These are phyloP conservation scores for Dacryopinax primogenitus DNA, from an alignment of 768 basidiomycete genomes.

Conservation along the genomic window DNA sequence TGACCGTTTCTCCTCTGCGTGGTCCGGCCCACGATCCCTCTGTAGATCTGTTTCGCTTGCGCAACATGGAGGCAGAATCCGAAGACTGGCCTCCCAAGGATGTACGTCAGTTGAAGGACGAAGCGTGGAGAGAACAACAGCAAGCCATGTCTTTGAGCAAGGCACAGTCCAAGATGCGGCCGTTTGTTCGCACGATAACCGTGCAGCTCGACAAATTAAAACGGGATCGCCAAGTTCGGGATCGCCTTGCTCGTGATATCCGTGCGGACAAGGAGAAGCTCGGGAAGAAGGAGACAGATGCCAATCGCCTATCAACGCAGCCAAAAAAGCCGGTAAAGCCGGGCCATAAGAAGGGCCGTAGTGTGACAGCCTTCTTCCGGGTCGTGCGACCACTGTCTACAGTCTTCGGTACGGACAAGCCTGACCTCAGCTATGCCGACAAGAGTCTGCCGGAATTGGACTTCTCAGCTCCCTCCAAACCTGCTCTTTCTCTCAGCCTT, in stretches of 20 bases:
- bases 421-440: neutral
- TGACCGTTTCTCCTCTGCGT: slow-evolving; percentile 36
- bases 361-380: slow-evolving; percentile 67
- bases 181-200: slow-evolving; percentile 49
- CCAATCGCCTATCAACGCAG: slow-evolving; percentile 55
- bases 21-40: slow-evolving; percentile 20
- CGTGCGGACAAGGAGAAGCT: slow-evolving; percentile 56
- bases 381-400: slow-evolving; percentile 70
- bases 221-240: slow-evolving; percentile 56
- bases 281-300: slow-evolving; percentile 61
- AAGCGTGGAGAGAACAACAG: slow-evolving; percentile 38
- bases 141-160: neutral
- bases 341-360: slow-evolving; percentile 58
- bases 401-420: slow-evolving; percentile 57
- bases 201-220: slow-evolving; percentile 71
- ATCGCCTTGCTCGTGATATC: slow-evolving; percentile 62
- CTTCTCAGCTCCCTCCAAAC: slow-evolving; percentile 58
- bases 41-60: slow-evolving; percentile 60
- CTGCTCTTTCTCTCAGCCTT: slow-evolving; percentile 59
- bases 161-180: slow-evolving; percentile 2
- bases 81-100: neutral
- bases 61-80: slow-evolving; percentile 57
- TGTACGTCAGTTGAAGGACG: slow-evolving; percentile 58
- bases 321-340: slow-evolving; percentile 38
- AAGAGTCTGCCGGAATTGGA: slow-evolving; percentile 60